These are phyloP conservation scores for Cryptomeria japonica DNA, from an alignment of 75 land plant species.

Conservation along the genomic window DNA sequence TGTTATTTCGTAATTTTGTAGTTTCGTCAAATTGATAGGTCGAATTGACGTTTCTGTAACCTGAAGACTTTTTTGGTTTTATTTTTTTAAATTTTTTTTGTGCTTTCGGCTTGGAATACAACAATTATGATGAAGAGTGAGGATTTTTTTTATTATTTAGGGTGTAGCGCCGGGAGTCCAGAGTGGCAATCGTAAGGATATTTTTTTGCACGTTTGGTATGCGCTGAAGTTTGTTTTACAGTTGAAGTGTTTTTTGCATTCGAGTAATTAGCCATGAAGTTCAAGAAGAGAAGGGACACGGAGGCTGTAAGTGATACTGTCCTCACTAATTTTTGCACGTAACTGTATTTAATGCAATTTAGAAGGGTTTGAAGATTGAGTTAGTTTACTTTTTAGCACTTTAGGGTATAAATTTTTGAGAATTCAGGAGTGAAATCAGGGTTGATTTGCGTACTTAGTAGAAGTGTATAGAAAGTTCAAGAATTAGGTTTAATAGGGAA, in stretches of 20 bases:
- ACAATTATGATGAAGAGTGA: neutral
- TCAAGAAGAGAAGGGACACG: conserved; percentile 45
- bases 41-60: neutral
- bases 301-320: conserved; percentile 33
- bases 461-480: neutral
- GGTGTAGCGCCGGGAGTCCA: neutral
- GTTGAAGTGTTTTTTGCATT: neutral
- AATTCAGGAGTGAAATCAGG: neutral
- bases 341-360: neutral
- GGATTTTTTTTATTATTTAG: neutral
- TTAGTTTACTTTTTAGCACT: neutral
- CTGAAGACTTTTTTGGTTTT: neutral
- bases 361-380: neutral
- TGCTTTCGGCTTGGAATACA: neutral
- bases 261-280: conserved; percentile 38
- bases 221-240: neutral
- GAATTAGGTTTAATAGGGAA: neutral
- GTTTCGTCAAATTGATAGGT: neutral
- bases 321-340: neutral
- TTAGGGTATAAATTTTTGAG: neutral
- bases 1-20: neutral
- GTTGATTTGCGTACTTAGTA: neutral
- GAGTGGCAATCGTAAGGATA: neutral
- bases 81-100: neutral
- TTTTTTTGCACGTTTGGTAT: neutral